Evolutionary conservation across 169 alveolate species (phyloP).

Genomic region (Cryptosporidium meleagridis): DNA sequence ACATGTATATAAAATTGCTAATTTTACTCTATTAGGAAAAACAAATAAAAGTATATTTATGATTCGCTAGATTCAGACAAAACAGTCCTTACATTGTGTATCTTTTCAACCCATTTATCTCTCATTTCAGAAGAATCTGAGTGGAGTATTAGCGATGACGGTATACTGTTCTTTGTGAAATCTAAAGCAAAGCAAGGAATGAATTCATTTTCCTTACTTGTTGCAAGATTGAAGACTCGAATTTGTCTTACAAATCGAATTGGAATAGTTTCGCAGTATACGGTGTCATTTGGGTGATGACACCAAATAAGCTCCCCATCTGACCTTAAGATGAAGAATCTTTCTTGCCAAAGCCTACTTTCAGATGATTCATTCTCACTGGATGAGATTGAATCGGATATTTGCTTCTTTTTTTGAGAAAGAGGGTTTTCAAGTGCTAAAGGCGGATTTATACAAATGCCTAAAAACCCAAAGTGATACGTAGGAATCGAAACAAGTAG

Average conservation of each 20-base stretch:
- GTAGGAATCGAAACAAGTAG: slow-evolving; percentile 65
- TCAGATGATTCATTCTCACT: slow-evolving; percentile 18
- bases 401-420: slow-evolving; percentile 17
- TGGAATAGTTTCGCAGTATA: slow-evolving; percentile 43
- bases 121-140: slow-evolving; percentile 56
- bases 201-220: slow-evolving; percentile 53
- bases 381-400: neutral
- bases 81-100: slow-evolving; percentile 63
- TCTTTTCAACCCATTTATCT: slow-evolving; percentile 71
- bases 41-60: neutral
- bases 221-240: slow-evolving; percentile 57
- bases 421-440: slow-evolving; percentile 58
- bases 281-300: slow-evolving; percentile 68
- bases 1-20: neutral
- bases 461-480: slow-evolving; percentile 67
- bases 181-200: slow-evolving; percentile 67
- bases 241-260: slow-evolving; percentile 64
- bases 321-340: slow-evolving; percentile 63
- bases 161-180: slow-evolving; percentile 49
- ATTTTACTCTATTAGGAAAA: neutral
- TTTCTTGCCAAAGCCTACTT: slow-evolving; percentile 65
- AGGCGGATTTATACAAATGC: slow-evolving; percentile 69
- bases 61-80: slow-evolving; percentile 30
- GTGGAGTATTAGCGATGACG: slow-evolving; percentile 55
- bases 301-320: slow-evolving; percentile 64